phyloP scores from a whole-genome alignment of 768 basidiomycete species.

The Pulveroboletus sp. region DNA sequence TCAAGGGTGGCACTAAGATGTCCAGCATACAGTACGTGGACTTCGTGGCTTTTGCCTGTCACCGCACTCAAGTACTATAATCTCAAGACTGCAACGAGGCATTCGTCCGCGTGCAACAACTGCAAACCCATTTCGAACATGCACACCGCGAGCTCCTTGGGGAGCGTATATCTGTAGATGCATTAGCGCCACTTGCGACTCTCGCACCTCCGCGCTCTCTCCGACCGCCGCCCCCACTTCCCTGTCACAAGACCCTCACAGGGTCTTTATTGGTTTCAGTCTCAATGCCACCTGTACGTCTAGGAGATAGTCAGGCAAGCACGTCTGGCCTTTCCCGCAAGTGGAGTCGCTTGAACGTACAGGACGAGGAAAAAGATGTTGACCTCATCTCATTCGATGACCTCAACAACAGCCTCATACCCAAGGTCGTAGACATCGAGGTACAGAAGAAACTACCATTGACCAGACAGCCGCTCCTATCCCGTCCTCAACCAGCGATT shows the following conservation, averaged over 20 bases:
- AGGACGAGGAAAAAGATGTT: constrained; percentile 16
- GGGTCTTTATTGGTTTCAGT: constrained; percentile 7
- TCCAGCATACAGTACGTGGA: constrained; percentile 22
- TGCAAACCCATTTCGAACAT: constrained; percentile 22
- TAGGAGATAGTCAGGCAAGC: constrained; percentile 9
- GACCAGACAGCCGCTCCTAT: constrained; percentile 10
- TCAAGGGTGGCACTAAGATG: constrained; percentile 26
- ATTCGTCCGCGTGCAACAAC: constrained; percentile 24
- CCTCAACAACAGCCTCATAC: constrained; percentile 4
- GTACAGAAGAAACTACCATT: constrained; percentile 8
- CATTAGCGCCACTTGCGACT: constrained; percentile 17
- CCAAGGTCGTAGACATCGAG: constrained; percentile 4
- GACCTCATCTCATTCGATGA: constrained; percentile 20
- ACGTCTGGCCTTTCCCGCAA: constrained; percentile 21
- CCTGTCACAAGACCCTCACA: background rate
- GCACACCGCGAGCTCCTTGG: constrained; percentile 19
- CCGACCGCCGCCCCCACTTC: constrained; percentile 14
- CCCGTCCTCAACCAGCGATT: constrained; percentile 20
- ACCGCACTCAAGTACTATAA: constrained; percentile 3
- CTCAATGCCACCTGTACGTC: constrained; percentile 8
- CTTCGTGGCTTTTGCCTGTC: background rate
- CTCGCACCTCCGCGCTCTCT: constrained; percentile 18
- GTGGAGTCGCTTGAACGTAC: constrained; percentile 29
- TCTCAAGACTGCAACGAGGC: constrained; percentile 20
- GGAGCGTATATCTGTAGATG: constrained; percentile 6